phyloP scores from a whole-genome alignment of 164 flowering plant genomes.

The Liriodendron chinense region DNA sequence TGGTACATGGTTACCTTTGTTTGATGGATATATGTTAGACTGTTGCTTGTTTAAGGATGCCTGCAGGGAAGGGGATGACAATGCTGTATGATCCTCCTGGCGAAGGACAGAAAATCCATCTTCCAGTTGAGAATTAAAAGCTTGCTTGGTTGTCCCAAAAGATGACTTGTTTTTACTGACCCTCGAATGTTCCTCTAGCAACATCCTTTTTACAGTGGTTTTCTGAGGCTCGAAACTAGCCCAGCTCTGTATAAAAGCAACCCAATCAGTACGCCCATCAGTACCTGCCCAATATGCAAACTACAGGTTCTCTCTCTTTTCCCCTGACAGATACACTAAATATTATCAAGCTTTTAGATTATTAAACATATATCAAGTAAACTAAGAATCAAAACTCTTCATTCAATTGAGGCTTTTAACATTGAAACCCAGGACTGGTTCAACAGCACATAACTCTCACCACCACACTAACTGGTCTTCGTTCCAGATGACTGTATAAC shows the following conservation, averaged over 20 bases:
- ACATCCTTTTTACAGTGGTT: constrained; percentile 72
- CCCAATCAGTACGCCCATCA: not conserved
- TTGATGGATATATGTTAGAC: constrained; percentile 7
- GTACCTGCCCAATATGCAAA: not conserved
- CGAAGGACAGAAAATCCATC: constrained; percentile 21
- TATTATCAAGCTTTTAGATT: no score
- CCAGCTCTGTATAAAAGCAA: constrained; percentile 52
- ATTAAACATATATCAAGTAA: no score
- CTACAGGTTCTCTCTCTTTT: not conserved
- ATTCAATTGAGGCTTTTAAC: no score
- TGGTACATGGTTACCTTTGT: constrained; percentile 11
- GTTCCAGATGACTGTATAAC: no score
- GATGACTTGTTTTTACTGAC: constrained; percentile 25
- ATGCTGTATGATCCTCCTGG: constrained; percentile 15
- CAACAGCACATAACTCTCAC: no score
- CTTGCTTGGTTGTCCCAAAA: constrained; percentile 22
- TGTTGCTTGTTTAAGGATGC: constrained; percentile 30
- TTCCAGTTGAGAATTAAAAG: constrained; percentile 19
- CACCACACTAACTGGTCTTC: no score
- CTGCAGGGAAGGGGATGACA: constrained; percentile 16
- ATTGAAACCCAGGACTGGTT: no score
- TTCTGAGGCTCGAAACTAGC: constrained; percentile 76
- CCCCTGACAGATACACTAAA: no score
- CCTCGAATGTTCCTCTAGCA: constrained; percentile 41
- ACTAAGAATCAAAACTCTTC: no score